Evolutionary conservation across 768 basidiomycete species (phyloP).

Genomic region (Trametes villosa): DNA sequence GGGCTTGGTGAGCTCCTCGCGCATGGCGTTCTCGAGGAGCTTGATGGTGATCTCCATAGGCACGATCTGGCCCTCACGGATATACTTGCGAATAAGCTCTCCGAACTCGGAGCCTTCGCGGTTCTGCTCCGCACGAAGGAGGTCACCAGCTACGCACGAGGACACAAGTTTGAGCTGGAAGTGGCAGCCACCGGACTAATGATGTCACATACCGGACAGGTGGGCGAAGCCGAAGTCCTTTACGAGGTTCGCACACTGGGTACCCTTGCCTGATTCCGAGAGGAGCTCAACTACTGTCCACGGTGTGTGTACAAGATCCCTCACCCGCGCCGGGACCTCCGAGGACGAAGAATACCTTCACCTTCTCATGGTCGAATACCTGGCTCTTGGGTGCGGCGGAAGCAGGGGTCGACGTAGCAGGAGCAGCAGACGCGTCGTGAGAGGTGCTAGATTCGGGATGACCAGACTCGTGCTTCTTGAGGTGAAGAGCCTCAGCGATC

Average conservation of each 20-base stretch:
- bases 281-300: constrained; percentile 1
- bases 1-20: constrained; percentile 52
- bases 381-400: constrained; percentile 37
- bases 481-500: constrained; percentile 42
- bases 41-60: constrained; percentile 97
- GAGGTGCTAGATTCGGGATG: not conserved
- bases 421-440: not conserved
- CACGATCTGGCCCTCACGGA: constrained; percentile 91
- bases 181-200: not conserved
- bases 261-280: constrained; percentile 79
- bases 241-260: constrained; percentile 88
- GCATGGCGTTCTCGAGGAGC: constrained; percentile 93
- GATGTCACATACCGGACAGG: constrained; percentile 73
- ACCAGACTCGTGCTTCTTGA: constrained; percentile 28
- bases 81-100: constrained; percentile 82
- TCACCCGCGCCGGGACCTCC: constrained; percentile 95
- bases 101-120: constrained; percentile 86
- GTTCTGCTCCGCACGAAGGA: constrained; percentile 91
- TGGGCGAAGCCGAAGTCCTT: constrained; percentile 87
- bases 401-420: not conserved
- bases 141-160: constrained; percentile 79
- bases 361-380: constrained; percentile 70
- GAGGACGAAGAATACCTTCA: constrained; percentile 92
- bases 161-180: not conserved
- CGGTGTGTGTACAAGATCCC: not conserved